Base-by-base conservation (phyloP, 129 eudicot genomes). In the Chrysanthemum seticuspe region DNA sequence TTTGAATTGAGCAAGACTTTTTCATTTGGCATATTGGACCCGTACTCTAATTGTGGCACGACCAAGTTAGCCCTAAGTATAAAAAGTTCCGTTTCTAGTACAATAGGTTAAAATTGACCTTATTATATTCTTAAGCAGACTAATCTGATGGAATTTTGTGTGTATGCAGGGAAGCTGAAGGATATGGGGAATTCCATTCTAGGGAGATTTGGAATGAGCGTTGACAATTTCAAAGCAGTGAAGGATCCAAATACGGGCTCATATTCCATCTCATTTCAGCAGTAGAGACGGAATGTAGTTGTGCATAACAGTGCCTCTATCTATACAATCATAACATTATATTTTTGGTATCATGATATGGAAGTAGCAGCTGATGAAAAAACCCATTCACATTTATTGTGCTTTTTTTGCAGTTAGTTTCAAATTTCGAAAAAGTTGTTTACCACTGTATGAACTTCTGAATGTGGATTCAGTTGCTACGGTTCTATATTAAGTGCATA, bases 201-300 rank as follows among this genome's bases (percentile, higher is more conserved):
- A 51, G 98, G 98, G 9, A 82, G 87, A 31, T 94, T 94, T 78
- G 98, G 98, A 67, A 94, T 94, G 98, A 94, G 98, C n/a, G 84
- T 87, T 0, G 98, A 94, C 85, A 94, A 90, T 83, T 94, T 94
- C 62, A 94, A 94, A 83, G 90, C 97, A 1, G 97, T 94, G 5
- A 76, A 94, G 78, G 98, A 94, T 84, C 98, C 98, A 62, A 94
- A 94, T 48, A 89, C 97, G 8, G 98, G 97, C 61, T 90, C 98
- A 12, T 90, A 90, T 77, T 89, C 98, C 5, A 65, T 94, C 64
- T 82, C 89, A 45, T 92, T 89, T 72, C 98, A 89, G 80, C 91
- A 75, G 10, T 90, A 83, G 73, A 68, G 12, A 18, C 15, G 31
- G n/a, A 31, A 65, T 62, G 58, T 64, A 19, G 61, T 21, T 49